phyloP scores from a whole-genome alignment of 495 filamentous ascomycete species.

The Neurospora sp. region DNA sequence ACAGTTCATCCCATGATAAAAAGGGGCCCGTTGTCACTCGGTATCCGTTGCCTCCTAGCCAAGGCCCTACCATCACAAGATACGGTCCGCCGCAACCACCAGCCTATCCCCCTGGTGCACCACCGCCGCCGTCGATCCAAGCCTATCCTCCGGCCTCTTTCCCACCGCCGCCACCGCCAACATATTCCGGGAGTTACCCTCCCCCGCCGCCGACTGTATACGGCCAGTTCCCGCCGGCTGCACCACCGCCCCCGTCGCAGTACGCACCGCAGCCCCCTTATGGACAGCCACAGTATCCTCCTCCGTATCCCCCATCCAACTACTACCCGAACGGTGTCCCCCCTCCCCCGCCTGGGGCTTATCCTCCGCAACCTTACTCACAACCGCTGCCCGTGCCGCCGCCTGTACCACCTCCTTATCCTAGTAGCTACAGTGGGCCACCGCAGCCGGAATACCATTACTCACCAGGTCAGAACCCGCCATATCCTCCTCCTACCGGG shows the following conservation, averaged over 20 bases:
- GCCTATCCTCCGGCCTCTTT: constrained; percentile 9
- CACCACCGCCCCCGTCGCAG: constrained; percentile 8
- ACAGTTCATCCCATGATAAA: constrained; percentile 17
- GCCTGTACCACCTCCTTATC: constrained; percentile 19
- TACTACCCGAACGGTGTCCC: constrained; percentile 17
- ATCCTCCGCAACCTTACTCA: constrained; percentile 15
- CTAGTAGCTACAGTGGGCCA: constrained; percentile 12
- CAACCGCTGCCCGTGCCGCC: constrained; percentile 14
- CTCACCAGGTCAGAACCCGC: constrained; percentile 9
- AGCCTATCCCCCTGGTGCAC: constrained; percentile 20
- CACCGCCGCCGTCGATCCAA: constrained; percentile 16
- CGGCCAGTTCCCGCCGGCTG: constrained; percentile 2
- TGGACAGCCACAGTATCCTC: constrained; percentile 17
- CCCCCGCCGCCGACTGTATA: constrained; percentile 3
- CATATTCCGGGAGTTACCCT: constrained; percentile 10
- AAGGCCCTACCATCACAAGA: constrained; percentile 11
- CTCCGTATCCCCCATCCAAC: constrained; percentile 16
- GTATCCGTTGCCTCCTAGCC: constrained; percentile 28
- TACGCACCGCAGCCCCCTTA: constrained; percentile 19
- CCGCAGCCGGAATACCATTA: constrained; percentile 19
- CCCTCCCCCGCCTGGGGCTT: constrained; percentile 12
- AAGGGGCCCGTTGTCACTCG: constrained; percentile 35
- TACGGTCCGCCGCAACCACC: constrained; percentile 21
- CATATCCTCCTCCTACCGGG: constrained; percentile 14
- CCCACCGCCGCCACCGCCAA: constrained; percentile 17